phyloP scores from a whole-genome alignment of 2,329 filamentous ascomycete species.

The Orbilia quercus region DNA sequence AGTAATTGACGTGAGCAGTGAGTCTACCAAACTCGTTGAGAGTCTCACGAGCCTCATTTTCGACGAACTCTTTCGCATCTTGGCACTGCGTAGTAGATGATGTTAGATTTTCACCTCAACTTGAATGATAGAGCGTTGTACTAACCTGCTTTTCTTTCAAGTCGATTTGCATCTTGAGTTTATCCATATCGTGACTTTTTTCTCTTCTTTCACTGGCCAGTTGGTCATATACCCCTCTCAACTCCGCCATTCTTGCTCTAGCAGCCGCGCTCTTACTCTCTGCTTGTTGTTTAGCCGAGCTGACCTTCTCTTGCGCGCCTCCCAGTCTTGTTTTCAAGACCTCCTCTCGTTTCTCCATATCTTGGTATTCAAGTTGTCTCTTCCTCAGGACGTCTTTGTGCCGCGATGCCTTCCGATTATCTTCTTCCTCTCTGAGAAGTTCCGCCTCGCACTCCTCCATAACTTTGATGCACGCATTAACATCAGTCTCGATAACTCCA shows the following conservation, averaged over 20 bases:
- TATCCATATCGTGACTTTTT: constrained; percentile 91
- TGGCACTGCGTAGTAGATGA: constrained; percentile 75
- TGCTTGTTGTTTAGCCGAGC: constrained; percentile 82
- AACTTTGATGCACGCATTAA: constrained; percentile 86
- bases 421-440: constrained; percentile 89
- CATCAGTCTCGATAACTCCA: constrained; percentile 82
- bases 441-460: constrained; percentile 88
- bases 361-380: constrained; percentile 85
- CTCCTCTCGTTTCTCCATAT: constrained; percentile 88
- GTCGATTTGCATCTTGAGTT: constrained; percentile 90
- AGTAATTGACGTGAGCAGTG: constrained; percentile 95
- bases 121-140: constrained; percentile 17
- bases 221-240: constrained; percentile 80
- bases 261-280: constrained; percentile 83
- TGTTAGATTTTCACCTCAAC: constrained; percentile 52
- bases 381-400: constrained; percentile 90
- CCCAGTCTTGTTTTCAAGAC: constrained; percentile 82
- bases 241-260: constrained; percentile 88
- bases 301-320: constrained; percentile 87
- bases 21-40: constrained; percentile 97
- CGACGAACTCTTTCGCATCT: constrained; percentile 96
- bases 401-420: constrained; percentile 79
- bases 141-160: constrained; percentile 97
- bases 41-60: constrained; percentile 88
- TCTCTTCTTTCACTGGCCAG: constrained; percentile 86